A percentile compares a stretch with the other conserved stretches of the same genome.
These are phyloP conservation scores for Paramecium primaurelia DNA, from an alignment of 73 alveolate species.

Conservation along the genomic window DNA sequence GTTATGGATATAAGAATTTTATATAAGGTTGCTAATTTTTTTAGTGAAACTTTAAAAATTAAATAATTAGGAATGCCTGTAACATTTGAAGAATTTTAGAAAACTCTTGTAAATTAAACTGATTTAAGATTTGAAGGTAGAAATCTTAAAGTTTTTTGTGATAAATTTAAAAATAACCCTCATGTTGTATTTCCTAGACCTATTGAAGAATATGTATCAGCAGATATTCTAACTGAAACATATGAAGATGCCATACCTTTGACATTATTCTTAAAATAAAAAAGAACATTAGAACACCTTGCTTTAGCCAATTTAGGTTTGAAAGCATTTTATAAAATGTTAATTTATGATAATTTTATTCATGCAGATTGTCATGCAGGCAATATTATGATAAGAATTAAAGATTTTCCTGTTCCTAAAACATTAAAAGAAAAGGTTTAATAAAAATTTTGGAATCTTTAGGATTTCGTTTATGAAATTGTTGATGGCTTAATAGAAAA, in stretches of 20 bases:
- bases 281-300: background rate
- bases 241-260: constrained; percentile 28
- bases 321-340: constrained; percentile 41
- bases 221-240: constrained; percentile 6
- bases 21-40: background rate
- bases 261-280: background rate
- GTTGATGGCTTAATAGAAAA: background rate
- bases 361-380: constrained; percentile 56
- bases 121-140: background rate
- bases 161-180: background rate
- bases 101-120: background rate
- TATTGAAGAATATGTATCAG: background rate
- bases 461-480: background rate
- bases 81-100: background rate
- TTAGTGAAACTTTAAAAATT: background rate
- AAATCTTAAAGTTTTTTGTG: constrained; percentile 7
- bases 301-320: constrained; percentile 37
- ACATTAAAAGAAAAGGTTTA: background rate
- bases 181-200: background rate
- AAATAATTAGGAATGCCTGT: constrained; percentile 8
- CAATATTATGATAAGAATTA: constrained; percentile 16
- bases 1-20: background rate
- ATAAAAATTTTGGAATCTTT: background rate
- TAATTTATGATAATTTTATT: constrained; percentile 21
- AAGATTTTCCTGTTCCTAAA: background rate